Base-by-base conservation (phyloP, 73 alveolate genomes). In the Paramecium sexaurelia region DNA sequence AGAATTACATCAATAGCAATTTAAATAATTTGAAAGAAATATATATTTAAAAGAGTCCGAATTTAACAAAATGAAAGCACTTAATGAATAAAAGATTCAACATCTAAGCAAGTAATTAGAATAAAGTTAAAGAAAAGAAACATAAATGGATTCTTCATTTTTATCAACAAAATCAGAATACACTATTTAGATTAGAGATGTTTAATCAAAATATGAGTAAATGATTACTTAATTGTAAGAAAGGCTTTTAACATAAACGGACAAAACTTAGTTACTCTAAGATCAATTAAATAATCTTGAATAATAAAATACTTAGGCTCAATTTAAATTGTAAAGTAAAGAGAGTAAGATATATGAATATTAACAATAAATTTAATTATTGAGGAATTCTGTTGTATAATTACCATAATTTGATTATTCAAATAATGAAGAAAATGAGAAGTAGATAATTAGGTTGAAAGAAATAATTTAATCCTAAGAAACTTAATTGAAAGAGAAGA, bases 101-200 rank as follows among this genome's bases (percentile, higher is more conserved):
- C 90, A 78, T 43, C 47, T 78, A 17, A 11, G 24, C n/a, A 78
- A 78, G 19, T 20, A 39, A 20, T 22, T 78, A 78, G 90, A 78
- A 45, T 43, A 41, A 7, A 41, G 68, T 45, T 78, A 78, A 11
- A 15, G 55, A 33, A 78, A 78, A 43, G 90, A 78, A 78, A 45
- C 40, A 2, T 20, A 78, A 78, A 78, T 78, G 90, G 90, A 78
- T 78, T 40, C 68, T 4, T 78, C 90, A 78, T 78, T 41, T 43
- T 20, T 78, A 6, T 78, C 90, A 19, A 78, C 90, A 1, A 78
- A 78, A 17, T 78, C 90, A 41, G 90, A 78, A 41, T 78, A 78
- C 11, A 78, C 68, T 9, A 17, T 29, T 37, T 78, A 78, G 41
- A 78, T 78, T 24, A 78, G 90, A 33, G 90, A 78, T 78, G 90